Evolutionary conservation across 768 basidiomycete genomes (phyloP), one percentile per base, ranked within the genome.

Genomic region (Collybiopsis luxurians): DNA sequence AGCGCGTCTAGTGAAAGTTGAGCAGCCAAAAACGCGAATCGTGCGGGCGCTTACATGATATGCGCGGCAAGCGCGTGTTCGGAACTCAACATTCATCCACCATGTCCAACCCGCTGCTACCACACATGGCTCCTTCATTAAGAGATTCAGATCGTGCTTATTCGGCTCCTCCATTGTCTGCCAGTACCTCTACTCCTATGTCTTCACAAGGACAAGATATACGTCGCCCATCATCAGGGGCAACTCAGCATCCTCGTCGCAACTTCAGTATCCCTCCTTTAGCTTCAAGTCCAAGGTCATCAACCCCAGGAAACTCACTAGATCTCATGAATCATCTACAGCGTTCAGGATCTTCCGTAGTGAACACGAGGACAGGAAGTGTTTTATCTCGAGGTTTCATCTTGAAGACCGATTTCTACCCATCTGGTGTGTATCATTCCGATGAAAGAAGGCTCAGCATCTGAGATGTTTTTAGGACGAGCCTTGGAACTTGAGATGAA

Each of bases 381-480:
- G 93, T 96, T 31, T 75, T 96, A 5, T 86, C 89, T 3, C 75
- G 93, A 60, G 92, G 94, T 0, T 92, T 95, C 69, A 95, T 99
- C 55, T 74, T 99, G 63, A 99, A 98, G 77, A 95, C 94, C 17
- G 95, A 97, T 73, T 79, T 88, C 68, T 88, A 92, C 70, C 89
- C 89, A 31, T 89, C 89, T 59, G 89, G 88, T 84, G 28, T 54
- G 42, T 54, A n/a, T 36, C 11, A 17, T 3, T 19, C 23, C 19
- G 31, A 26, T 46, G 34, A 38, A 31, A n/a, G 7, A 21, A 30
- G 27, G 9, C 4, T 5, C 26, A 10, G 38, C 15, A 4, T 44
- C n/a, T n/a, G n/a, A n/a, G n/a, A n/a, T 59, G 44, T 53, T 64
- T 28, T 12, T 59, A 93, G 92, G 92, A 42, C 84, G 95, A 60